Evolutionary conservation across 2,329 filamentous ascomycete species (phyloP).

Genomic region (Rhexocercosporidium sp.): DNA sequence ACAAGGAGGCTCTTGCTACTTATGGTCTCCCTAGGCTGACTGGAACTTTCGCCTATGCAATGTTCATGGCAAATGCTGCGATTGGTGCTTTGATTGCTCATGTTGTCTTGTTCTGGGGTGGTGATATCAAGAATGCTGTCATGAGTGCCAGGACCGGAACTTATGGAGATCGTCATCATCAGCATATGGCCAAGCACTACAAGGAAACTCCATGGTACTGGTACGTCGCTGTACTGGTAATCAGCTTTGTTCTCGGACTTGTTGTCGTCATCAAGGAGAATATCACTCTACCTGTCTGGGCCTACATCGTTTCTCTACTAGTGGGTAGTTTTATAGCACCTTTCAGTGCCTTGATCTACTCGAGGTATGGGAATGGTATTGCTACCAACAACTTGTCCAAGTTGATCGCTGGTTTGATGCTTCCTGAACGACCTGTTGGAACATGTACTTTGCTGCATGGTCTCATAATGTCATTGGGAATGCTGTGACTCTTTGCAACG

Average conservation of each 20-base stretch:
- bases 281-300: slow-evolving; percentile 49
- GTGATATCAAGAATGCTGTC: slow-evolving; percentile 54
- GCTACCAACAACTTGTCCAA: slow-evolving; percentile 63
- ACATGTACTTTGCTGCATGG: slow-evolving; percentile 59
- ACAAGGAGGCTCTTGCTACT: slow-evolving; percentile 47
- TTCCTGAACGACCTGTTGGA: slow-evolving; percentile 48
- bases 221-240: slow-evolving; percentile 46
- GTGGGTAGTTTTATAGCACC: slow-evolving; percentile 53
- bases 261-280: slow-evolving; percentile 46
- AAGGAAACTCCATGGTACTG: slow-evolving; percentile 50
- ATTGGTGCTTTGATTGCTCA: slow-evolving; percentile 61
- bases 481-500: slow-evolving; percentile 54
- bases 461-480: slow-evolving; percentile 61
- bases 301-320: slow-evolving; percentile 47
- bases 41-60: slow-evolving; percentile 55
- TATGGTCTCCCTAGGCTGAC: slow-evolving; percentile 54
- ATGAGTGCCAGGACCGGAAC: slow-evolving; percentile 50
- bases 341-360: slow-evolving; percentile 55
- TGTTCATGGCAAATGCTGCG: slow-evolving; percentile 64
- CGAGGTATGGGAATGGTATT: slow-evolving; percentile 60
- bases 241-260: slow-evolving; percentile 46
- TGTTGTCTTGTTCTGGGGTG: slow-evolving; percentile 59
- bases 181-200: slow-evolving; percentile 51
- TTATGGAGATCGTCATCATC: slow-evolving; percentile 57
- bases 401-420: slow-evolving; percentile 55